Conservation (phyloP, 2,329 filamentous ascomycete species). For the Apiospora phragmitis region DNA sequence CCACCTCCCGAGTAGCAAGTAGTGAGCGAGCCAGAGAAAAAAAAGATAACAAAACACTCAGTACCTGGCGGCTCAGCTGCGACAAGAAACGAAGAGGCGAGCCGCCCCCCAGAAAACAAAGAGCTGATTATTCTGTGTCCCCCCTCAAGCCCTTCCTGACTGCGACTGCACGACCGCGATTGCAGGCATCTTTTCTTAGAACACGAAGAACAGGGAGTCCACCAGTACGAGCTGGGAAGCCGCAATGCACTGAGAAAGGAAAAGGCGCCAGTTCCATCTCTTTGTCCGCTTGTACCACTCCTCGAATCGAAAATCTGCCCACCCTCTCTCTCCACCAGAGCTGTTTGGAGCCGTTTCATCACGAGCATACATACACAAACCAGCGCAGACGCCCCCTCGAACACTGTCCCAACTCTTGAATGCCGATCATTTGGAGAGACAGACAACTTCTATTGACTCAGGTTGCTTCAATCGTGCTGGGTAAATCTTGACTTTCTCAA, state of each 20-base stretch:
- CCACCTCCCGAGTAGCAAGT: background rate
- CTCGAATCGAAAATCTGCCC: background rate
- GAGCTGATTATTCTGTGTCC: background rate
- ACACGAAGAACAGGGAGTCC: background rate
- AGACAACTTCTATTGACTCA: background rate
- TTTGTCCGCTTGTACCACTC: background rate
- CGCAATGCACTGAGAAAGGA: background rate
- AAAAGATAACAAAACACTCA: slow-evolving; percentile 1
- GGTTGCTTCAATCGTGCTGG: background rate
- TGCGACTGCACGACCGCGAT: background rate
- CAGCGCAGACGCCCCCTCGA: background rate
- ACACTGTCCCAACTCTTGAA: background rate
- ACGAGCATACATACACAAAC: background rate
- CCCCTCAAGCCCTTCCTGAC: background rate
- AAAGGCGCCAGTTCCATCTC: background rate
- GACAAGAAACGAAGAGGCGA: background rate
- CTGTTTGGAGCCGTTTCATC: slow-evolving; percentile 3
- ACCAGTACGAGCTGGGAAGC: background rate
- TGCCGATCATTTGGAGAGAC: background rate
- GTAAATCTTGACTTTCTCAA: background rate
- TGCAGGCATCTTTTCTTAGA: slow-evolving; percentile 2
- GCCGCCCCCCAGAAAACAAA: background rate
- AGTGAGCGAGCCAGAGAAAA: background rate
- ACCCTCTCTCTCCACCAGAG: background rate
- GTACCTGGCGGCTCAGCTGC: background rate